Percentiles rank a stretch among this genome's conserved stretches.
These are phyloP conservation scores for Phyllosticta citrichinensis DNA, from an alignment of 2,329 filamentous ascomycete species.

Conservation along the genomic window DNA sequence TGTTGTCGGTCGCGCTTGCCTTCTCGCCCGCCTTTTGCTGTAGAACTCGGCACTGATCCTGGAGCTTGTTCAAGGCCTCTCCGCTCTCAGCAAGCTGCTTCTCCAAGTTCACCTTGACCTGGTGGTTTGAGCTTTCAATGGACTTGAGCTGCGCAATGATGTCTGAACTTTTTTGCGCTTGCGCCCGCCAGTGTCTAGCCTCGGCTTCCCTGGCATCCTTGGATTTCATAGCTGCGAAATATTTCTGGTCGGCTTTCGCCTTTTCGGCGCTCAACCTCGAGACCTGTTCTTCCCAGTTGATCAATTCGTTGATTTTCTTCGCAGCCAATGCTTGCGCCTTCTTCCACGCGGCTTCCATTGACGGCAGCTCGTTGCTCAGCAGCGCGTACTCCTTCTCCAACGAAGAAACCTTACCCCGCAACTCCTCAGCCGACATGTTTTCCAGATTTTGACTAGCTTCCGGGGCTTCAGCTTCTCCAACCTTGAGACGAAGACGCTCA, in stretches of 20 bases:
- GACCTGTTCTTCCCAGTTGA: slow-evolving; percentile 67
- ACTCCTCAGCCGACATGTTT: slow-evolving; percentile 55
- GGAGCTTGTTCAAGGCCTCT: slow-evolving; percentile 62
- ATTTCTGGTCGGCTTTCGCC: slow-evolving; percentile 94
- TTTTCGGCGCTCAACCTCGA: slow-evolving; percentile 73
- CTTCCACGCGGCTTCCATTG: slow-evolving; percentile 84
- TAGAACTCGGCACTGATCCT: slow-evolving; percentile 62
- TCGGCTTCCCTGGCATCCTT: slow-evolving; percentile 79
- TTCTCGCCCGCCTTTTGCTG: slow-evolving; percentile 65
- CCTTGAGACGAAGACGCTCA: slow-evolving; percentile 53
- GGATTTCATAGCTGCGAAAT: slow-evolving; percentile 89
- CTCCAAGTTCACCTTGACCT: slow-evolving; percentile 72
- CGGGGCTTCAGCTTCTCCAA: slow-evolving; percentile 34
- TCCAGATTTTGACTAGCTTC: slow-evolving; percentile 37
- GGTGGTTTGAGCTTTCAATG: slow-evolving; percentile 65
- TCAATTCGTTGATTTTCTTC: slow-evolving; percentile 75
- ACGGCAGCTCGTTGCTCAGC: slow-evolving; percentile 77
- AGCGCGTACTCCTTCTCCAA: slow-evolving; percentile 72
- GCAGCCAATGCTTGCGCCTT: slow-evolving; percentile 75
- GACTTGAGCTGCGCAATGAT: slow-evolving; percentile 93
- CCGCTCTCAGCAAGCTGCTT: slow-evolving; percentile 81
- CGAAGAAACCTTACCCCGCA: slow-evolving; percentile 63
- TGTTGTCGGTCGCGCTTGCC: slow-evolving; percentile 56
- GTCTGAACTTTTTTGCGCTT: slow-evolving; percentile 84
- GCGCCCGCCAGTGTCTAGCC: slow-evolving; percentile 65